Base-by-base conservation (phyloP, 2,329 filamentous ascomycete species). In the Colletotrichum ledebouriae region DNA sequence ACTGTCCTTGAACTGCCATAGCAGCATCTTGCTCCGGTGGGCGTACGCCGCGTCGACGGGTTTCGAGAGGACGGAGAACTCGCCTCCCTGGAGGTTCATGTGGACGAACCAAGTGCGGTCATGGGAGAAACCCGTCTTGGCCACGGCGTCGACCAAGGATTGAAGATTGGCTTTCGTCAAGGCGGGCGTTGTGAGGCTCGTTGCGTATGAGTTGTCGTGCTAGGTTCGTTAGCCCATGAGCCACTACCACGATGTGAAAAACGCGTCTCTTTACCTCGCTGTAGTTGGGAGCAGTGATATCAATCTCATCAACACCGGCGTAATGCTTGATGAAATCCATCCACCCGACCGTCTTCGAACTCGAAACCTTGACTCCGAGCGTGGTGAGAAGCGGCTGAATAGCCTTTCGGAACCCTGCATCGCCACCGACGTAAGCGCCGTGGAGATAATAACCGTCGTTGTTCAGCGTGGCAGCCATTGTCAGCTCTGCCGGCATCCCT, bases 1-100 rank as follows among this genome's bases (percentile, higher is more conserved):
- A 1, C 79, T 73, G 70, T 86, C 84, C 20, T 81, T 80, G 60
- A 86, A 80, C 72, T 88, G 83, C 52, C 82, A 84, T 1, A 88
- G 82, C 1, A 85, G 79, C 22, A 86, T 79, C 71, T 82, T 80
- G 65, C 81, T 77, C 17, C 79, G 80, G 70, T 82, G 80, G 0
- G 75, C 74, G 70, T 80, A 84, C 2, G 81, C 77, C 2, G 79
- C 78, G 5, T 72, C 72, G 10, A 72, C 20, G 0, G 70, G 65
- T 0, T 70, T 37, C 2, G 78, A 66, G 42, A 83, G 73, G 67
- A 76, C 79, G 0, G 80, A 81, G 68, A 77, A 77, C 20, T 73
- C 64, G 34, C 77, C 77, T 25, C 78, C 78, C 62, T 77, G 75
- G 58, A 77, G 66, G 70, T 79, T 78, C 53, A 79, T 75, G 63